A percentile compares a stretch with the other conserved stretches of the same genome.
Evolutionary conservation across 257 asterid genomes (phyloP).

Genomic region (Forsythia suspensa): DNA sequence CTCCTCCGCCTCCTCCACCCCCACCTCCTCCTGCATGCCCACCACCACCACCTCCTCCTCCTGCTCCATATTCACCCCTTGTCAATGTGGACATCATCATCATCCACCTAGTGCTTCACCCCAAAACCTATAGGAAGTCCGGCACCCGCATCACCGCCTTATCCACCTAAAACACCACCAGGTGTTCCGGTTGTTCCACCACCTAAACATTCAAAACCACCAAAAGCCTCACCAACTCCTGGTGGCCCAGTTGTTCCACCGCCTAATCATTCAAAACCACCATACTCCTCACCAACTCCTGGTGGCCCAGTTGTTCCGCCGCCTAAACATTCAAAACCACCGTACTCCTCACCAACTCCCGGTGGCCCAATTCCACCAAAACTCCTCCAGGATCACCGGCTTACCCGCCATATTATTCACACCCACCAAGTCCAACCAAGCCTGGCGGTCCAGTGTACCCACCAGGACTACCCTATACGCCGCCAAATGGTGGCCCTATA

Average conservation of each 20-base stretch:
- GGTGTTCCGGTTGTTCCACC: slow-evolving; percentile 22
- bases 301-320: slow-evolving; percentile 14
- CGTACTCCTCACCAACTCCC: slow-evolving; percentile 17
- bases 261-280: slow-evolving; percentile 23
- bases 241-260: slow-evolving; percentile 12
- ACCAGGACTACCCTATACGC: slow-evolving; percentile 24
- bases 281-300: slow-evolving; percentile 16
- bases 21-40: slow-evolving; percentile 19
- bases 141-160: slow-evolving; percentile 12
- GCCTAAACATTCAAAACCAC: slow-evolving; percentile 22
- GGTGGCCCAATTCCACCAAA: slow-evolving; percentile 25
- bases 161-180: slow-evolving; percentile 31
- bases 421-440: slow-evolving; percentile 21
- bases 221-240: slow-evolving; percentile 19
- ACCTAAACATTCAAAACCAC: slow-evolving; percentile 17
- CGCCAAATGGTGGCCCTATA: slow-evolving; percentile 19
- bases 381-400: slow-evolving; percentile 15
- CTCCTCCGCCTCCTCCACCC: slow-evolving; percentile 19
- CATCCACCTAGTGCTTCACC: slow-evolving; percentile 24
- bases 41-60: slow-evolving; percentile 20
- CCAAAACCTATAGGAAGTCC: slow-evolving; percentile 26
- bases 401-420: slow-evolving; percentile 8
- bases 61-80: slow-evolving; percentile 13
- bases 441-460: slow-evolving; percentile 34
- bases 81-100: slow-evolving; percentile 12